Percentiles rank a stretch among this genome's conserved stretches.
Evolutionary conservation across 2,329 filamentous ascomycete genomes (phyloP).

Genomic region (Colletotrichum horii): DNA sequence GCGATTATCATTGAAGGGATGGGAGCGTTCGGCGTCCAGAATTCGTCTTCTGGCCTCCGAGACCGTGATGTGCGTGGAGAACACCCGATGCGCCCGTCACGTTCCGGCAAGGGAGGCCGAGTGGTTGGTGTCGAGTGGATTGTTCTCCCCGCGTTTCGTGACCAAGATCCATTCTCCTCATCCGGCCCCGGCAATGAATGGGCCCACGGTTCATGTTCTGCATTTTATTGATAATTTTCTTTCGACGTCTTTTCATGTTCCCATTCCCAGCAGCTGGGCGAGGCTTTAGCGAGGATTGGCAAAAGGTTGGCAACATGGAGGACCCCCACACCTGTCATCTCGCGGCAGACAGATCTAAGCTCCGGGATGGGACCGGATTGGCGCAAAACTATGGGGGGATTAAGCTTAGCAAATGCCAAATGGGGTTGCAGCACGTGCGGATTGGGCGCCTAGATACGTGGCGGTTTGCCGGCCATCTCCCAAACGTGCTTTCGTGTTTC

Average conservation of each 20-base stretch:
- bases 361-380: conserved; percentile 18
- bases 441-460: not conserved
- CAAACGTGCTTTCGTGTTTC: not conserved
- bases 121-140: not conserved
- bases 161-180: conserved; percentile 6
- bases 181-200: not conserved
- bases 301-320: conserved; percentile 2
- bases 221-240: not conserved
- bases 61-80: not conserved
- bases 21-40: conserved; percentile 11
- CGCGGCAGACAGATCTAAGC: conserved; percentile 21
- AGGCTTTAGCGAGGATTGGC: not conserved
- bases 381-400: conserved; percentile 9
- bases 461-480: not conserved
- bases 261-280: not conserved
- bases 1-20: conserved; percentile 2
- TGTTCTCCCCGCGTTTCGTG: conserved; percentile 1
- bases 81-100: not conserved
- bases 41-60: conserved; percentile 15
- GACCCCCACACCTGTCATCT: conserved; percentile 21
- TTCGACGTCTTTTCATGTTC: not conserved
- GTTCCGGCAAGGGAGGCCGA: not conserved
- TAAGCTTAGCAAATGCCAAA: conserved; percentile 21
- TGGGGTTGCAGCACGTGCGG: conserved; percentile 4
- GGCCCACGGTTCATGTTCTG: not conserved